Evolutionary conservation across 2,329 filamentous ascomycete genomes (phyloP), one percentile per base, ranked within the genome.

Genomic region (Aspergillus jensenii): DNA sequence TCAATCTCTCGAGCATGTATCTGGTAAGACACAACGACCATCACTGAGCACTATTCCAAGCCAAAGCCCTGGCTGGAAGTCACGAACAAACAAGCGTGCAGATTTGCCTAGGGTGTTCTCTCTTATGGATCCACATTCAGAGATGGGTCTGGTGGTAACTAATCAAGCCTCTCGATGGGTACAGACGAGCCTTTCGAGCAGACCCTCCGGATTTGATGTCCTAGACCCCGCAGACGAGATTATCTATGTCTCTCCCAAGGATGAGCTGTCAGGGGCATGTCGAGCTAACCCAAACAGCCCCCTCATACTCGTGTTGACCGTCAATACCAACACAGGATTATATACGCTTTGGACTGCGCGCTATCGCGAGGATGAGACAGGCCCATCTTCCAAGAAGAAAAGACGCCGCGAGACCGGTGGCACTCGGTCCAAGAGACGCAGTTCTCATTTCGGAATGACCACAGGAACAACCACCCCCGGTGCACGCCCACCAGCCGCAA

Each of bases 281-380:
- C 60, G 65, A 25, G 66, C 67, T 35, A 68, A 65, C 19, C 77
- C 76, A 47, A 77, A 79, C 53, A 77, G 81, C 31, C 80, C 81
- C 17, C 76, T 97, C 25, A 83, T 90, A 11, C 78, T 98, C 56
- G 87, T 91, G 11, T 84, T 97, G 51, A 97, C 93, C 0, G 81
- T 89, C 61, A 96, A 97, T 69, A 79, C 86, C 55, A 88, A 91
- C 63, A 86, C 86, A 3, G 89, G 86, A 65, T 83, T 87, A 66
- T 92, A 96, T 70, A 95, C 88, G 3, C 81, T 98, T 46, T 98
- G 93, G 93, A 88, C 87, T 58, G 83, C 93, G 52, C 84, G 86
- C 45, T 96, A 96, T 71, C 79, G 92, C 53, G 83, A 88, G 31
- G 87, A 88, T 60, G 86, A 89, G 62, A 83, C 64, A 70, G 81